Conservation (phyloP, 495 filamentous ascomycete genomes). For the Neurospora discreta region DNA sequence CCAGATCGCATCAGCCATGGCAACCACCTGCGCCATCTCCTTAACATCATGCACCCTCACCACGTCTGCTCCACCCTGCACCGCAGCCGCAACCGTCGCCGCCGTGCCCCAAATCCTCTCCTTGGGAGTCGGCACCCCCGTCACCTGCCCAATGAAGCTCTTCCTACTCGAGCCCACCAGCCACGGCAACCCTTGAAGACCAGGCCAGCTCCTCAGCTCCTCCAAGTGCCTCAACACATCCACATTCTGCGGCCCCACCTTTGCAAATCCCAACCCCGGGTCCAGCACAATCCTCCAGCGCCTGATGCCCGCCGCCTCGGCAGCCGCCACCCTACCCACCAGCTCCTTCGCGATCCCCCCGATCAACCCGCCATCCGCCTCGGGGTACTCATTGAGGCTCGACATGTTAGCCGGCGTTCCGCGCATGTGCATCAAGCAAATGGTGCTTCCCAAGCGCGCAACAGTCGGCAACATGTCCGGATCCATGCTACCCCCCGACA, state of each 20-base stretch:
- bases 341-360: constrained; percentile 59
- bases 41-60: constrained; percentile 88
- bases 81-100: constrained; percentile 74
- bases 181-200: constrained; percentile 71
- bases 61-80: constrained; percentile 88
- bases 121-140: constrained; percentile 48
- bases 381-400: constrained; percentile 53
- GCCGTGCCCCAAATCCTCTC: constrained; percentile 78
- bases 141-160: constrained; percentile 74
- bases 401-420: constrained; percentile 81
- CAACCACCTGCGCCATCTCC: constrained; percentile 80
- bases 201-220: constrained; percentile 49
- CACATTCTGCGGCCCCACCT: constrained; percentile 68
- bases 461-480: constrained; percentile 71
- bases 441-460: constrained; percentile 65
- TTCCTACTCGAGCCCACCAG: constrained; percentile 84
- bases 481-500: constrained; percentile 75
- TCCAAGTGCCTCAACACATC: constrained; percentile 59
- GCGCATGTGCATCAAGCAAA: constrained; percentile 93
- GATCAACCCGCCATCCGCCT: constrained; percentile 49
- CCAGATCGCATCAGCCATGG: constrained; percentile 88
- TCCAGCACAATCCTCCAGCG: constrained; percentile 94
- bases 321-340: constrained; percentile 54
- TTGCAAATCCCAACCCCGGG: constrained; percentile 89
- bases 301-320: constrained; percentile 71